These are phyloP conservation scores for Pseudoscleropodium purum DNA, from an alignment of 225 moss, liverwort and hornwort species.

Conservation along the genomic window DNA sequence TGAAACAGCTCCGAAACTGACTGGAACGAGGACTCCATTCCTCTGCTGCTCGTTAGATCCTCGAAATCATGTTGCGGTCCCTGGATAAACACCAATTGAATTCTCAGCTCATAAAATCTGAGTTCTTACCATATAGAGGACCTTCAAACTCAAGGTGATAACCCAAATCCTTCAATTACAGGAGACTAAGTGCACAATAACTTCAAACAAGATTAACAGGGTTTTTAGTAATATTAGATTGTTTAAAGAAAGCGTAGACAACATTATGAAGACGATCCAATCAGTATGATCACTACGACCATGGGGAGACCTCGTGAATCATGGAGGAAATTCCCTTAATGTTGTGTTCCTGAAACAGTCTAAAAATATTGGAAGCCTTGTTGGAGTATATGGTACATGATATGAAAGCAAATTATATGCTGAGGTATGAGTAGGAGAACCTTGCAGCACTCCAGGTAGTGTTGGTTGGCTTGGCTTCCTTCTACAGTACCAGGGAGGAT, in stretches of 20 bases:
- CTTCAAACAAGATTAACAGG: neutral
- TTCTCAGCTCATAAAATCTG: neutral
- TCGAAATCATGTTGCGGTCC: slow-evolving; percentile 31
- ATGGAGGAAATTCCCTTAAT: neutral
- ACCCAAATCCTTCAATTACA: neutral
- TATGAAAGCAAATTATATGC: neutral
- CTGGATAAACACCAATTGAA: neutral
- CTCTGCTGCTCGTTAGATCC: slow-evolving; percentile 15
- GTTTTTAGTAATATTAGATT: neutral
- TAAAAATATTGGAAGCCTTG: neutral
- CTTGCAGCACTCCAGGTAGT: slow-evolving; percentile 75
- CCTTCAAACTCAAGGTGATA: neutral
- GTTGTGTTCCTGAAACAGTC: neutral
- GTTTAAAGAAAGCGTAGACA: neutral
- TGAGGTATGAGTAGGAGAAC: slow-evolving; percentile 5
- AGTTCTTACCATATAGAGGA: neutral
- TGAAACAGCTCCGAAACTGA: slow-evolving; percentile 17
- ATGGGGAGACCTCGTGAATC: neutral
- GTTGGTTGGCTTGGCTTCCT: slow-evolving; percentile 76
- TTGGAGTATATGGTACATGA: neutral
- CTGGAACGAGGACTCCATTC: slow-evolving; percentile 15
- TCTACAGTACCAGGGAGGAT: slow-evolving; percentile 72
- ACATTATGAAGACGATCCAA: neutral
- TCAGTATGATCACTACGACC: neutral
- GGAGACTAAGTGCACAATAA: neutral